Evolutionary conservation across 495 filamentous ascomycete species (phyloP).

Genomic region (Delitschia confertaspora): DNA sequence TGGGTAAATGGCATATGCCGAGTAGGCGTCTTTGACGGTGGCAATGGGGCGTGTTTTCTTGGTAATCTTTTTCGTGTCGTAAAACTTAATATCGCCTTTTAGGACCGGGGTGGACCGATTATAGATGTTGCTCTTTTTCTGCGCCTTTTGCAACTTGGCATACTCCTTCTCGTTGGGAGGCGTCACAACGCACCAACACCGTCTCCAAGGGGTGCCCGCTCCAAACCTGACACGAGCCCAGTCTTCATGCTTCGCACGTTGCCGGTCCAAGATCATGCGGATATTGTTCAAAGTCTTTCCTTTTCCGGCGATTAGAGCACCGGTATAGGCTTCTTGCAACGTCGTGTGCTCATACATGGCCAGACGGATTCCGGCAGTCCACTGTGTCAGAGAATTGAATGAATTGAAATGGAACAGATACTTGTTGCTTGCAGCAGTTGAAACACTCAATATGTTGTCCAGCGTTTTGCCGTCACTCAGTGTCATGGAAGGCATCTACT

Average conservation of each 20-base stretch:
- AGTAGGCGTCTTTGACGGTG: conserved; percentile 80
- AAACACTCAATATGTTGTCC: conserved; percentile 90
- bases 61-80: conserved; percentile 78
- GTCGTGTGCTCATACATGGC: conserved; percentile 92
- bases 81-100: conserved; percentile 88
- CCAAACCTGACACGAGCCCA: conserved; percentile 96
- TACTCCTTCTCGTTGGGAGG: conserved; percentile 90
- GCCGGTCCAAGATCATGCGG: conserved; percentile 70
- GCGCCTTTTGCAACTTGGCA: conserved; percentile 67
- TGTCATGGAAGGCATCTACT: conserved; percentile 75
- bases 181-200: conserved; percentile 90
- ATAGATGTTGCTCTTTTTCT: conserved; percentile 81
- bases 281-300: conserved; percentile 84
- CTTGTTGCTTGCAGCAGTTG: conserved; percentile 88
- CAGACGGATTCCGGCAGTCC: conserved; percentile 90
- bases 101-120: conserved; percentile 56
- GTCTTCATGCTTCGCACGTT: conserved; percentile 68
- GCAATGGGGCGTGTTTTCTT: conserved; percentile 89
- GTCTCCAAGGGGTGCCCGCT: conserved; percentile 89
- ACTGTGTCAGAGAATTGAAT: conserved; percentile 83
- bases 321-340: conserved; percentile 93
- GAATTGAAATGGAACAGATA: conserved; percentile 96
- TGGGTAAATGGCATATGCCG: conserved; percentile 91
- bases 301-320: conserved; percentile 89
- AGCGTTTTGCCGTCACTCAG: conserved; percentile 62